Conservation (phyloP, 495 filamentous ascomycete species). For the Lepraria neglecta region DNA sequence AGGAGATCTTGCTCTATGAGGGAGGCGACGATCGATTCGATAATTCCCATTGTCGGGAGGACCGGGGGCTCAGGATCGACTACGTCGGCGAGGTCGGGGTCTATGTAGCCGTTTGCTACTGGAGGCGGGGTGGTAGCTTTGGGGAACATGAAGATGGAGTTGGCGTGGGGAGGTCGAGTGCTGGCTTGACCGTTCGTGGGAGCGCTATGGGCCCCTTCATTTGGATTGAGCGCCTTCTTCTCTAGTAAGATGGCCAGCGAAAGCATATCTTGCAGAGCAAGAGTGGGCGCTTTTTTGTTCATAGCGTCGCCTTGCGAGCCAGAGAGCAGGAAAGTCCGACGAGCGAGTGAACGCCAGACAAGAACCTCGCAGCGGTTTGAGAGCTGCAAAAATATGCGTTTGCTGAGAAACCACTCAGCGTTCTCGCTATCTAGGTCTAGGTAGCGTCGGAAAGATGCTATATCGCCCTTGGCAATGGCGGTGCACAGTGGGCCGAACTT, state of each 20-base stretch:
- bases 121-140: conserved; percentile 4
- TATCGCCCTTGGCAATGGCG: conserved; percentile 72
- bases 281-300: conserved; percentile 46
- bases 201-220: background rate
- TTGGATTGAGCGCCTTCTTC: conserved; percentile 20
- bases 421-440: conserved; percentile 46
- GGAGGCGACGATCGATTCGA: conserved; percentile 73
- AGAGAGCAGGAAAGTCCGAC: conserved; percentile 64
- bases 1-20: conserved; percentile 78
- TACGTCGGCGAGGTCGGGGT: conserved; percentile 38
- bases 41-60: conserved; percentile 45
- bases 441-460: conserved; percentile 66
- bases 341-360: conserved; percentile 76
- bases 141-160: conserved; percentile 29
- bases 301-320: conserved; percentile 47
- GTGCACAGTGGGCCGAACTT: conserved; percentile 68
- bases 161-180: conserved; percentile 27
- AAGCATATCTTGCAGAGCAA: conserved; percentile 51
- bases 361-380: conserved; percentile 68
- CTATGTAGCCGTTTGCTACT: conserved; percentile 30
- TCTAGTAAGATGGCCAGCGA: conserved; percentile 39
- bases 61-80: conserved; percentile 24
- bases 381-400: conserved; percentile 66
- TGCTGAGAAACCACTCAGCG: conserved; percentile 66
- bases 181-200: conserved; percentile 1